Base-by-base conservation (phyloP, 139 green algal genomes). In the Chlamydomonas eustigma region DNA sequence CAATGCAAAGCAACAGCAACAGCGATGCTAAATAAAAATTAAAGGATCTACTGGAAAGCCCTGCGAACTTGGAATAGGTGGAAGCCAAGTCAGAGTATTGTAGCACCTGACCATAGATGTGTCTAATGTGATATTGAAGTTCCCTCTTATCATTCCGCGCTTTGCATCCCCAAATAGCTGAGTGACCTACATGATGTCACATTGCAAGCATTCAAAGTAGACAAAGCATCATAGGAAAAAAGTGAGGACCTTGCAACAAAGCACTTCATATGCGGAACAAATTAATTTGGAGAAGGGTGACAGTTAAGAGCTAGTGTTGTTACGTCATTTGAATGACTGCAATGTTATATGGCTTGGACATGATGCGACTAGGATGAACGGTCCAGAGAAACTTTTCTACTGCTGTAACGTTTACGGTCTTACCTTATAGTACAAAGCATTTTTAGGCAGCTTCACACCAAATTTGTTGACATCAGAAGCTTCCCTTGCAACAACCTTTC, bases 131-230 rank as follows among this genome's bases (percentile, higher is more conserved):
- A 74, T 72, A 0, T 51, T 39, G 39, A 78, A 82, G 4, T 3
- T 51, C 39, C 80, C 80, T 0, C 39, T 34, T 34, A 82, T 80
- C 76, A 85, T 85, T 22, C 31, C 80, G 1, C 80, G 76, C 66
- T 85, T 85, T 28, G 67, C 76, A 38, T 78, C 68, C 1, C 76
- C 76, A 72, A 85, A 85, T 52, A 85, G 30, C 28, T 73, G 1
- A 18, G 80, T 82, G 1, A 85, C 72, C 75, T 84, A 71, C 34
- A 78, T n/a, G n/a, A n/a, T n/a, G n/a, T n/a, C n/a, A n/a, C n/a
- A n/a, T n/a, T n/a, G n/a, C n/a, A n/a, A n/a, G n/a, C n/a, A n/a
- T n/a, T n/a, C n/a, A n/a, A n/a, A n/a, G n/a, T n/a, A n/a, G n/a
- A n/a, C n/a, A n/a, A n/a, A n/a, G n/a, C n/a, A n/a, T n/a, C n/a